These are phyloP conservation scores for Lepiota venenata DNA, from an alignment of 768 basidiomycete species.

Conservation along the genomic window DNA sequence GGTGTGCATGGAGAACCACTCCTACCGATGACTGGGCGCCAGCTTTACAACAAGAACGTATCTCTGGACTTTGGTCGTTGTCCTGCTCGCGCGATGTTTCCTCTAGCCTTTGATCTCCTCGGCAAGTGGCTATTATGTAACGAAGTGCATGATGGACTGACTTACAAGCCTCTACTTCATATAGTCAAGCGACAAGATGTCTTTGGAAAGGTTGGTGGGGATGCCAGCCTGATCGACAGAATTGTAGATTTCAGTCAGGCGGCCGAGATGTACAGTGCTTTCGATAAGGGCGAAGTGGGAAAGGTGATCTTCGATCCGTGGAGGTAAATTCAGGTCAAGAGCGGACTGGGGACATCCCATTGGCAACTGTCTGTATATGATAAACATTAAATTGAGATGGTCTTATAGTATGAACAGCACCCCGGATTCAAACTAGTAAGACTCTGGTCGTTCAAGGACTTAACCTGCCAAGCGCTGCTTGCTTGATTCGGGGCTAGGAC, in stretches of 20 bases:
- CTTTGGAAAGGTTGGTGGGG: constrained; percentile 66
- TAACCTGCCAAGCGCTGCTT: too few species aligned
- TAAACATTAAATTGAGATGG: too few species aligned
- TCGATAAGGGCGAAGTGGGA: constrained; percentile 70
- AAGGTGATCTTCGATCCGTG: constrained; percentile 80
- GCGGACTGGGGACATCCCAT: not conserved
- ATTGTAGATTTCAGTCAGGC: constrained; percentile 61
- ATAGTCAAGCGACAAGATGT: constrained; percentile 66
- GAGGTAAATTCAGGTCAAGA: constrained; percentile 30
- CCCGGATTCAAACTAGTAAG: too few species aligned
- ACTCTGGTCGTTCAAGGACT: too few species aligned
- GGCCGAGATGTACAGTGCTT: constrained; percentile 54
- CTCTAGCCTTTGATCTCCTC: constrained; percentile 64
- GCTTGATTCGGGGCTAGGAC: too few species aligned
- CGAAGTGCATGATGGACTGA: not conserved
- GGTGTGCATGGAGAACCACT: constrained; percentile 60
- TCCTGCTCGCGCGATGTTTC: constrained; percentile 76
- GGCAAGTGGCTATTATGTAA: constrained; percentile 23
- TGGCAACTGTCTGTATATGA: too few species aligned
- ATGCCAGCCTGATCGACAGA: constrained; percentile 61
- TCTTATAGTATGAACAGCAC: too few species aligned
- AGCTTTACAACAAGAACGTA: constrained; percentile 75
- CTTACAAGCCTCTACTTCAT: not conserved
- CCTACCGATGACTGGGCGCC: constrained; percentile 52
- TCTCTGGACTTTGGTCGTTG: constrained; percentile 81